Conservation (phyloP, 108 stramenopile genomes). For the Bacterosira constricta region DNA sequence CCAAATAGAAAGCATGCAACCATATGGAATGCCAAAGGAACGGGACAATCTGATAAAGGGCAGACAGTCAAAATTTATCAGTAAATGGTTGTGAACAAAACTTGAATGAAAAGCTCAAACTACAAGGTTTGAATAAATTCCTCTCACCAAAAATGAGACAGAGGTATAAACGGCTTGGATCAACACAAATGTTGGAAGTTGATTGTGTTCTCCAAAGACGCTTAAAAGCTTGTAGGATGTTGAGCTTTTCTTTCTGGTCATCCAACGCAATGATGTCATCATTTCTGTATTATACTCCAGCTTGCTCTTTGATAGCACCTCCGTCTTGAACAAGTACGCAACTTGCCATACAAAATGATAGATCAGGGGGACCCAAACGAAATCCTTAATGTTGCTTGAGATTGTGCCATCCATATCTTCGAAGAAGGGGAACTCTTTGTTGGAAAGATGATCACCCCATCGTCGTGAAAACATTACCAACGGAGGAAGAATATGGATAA, state of each 20-base stretch:
- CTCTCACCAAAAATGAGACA: slow-evolving; percentile 28
- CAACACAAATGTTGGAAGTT: slow-evolving; percentile 46
- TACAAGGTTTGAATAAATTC: not conserved
- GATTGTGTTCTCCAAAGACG: slow-evolving; percentile 49
- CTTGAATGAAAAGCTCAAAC: too few species aligned
- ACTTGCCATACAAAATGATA: slow-evolving; percentile 73
- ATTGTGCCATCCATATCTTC: slow-evolving; percentile 36
- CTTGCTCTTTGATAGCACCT: slow-evolving; percentile 59
- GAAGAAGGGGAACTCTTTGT: slow-evolving; percentile 29
- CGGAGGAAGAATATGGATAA: slow-evolving; percentile 76
- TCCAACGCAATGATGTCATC: slow-evolving; percentile 45
- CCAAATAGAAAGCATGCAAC: slow-evolving; percentile 40
- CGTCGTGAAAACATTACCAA: slow-evolving; percentile 63
- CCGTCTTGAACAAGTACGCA: slow-evolving; percentile 75
- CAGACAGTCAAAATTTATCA: too few species aligned
- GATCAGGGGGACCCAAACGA: slow-evolving; percentile 30
- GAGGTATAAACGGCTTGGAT: slow-evolving; percentile 47
- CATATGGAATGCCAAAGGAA: slow-evolving; percentile 46
- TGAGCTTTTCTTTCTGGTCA: slow-evolving; percentile 41
- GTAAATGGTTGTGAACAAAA: too few species aligned
- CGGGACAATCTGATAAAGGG: slow-evolving; percentile 22
- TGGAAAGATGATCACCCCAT: slow-evolving; percentile 52
- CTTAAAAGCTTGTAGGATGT: slow-evolving; percentile 41
- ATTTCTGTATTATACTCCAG: slow-evolving; percentile 40
- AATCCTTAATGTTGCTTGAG: slow-evolving; percentile 36